A percentile compares a stretch with the other conserved stretches of the same genome.
Conservation (phyloP, 768 basidiomycete genomes). For the Serendipita indica region DNA sequence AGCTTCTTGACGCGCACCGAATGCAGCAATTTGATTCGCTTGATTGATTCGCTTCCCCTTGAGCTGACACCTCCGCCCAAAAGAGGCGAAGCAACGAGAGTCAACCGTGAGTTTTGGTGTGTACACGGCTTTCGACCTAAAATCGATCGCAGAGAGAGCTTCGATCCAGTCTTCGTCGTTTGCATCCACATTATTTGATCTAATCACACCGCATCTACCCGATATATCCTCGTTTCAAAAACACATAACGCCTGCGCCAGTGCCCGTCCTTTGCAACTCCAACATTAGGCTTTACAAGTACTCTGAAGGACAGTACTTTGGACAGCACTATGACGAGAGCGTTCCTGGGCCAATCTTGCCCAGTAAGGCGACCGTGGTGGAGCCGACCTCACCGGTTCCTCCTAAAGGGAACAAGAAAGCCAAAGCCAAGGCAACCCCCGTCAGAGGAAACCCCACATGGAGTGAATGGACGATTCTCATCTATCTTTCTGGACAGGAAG, state of each 20-base stretch:
- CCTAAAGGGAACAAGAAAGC: background rate
- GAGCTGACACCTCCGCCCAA: conserved; percentile 59
- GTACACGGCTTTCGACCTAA: background rate
- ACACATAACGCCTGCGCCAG: conserved; percentile 21
- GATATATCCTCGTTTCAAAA: conserved; percentile 31
- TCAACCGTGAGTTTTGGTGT: conserved; percentile 38
- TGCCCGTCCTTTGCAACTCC: conserved; percentile 48
- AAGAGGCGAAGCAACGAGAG: conserved; percentile 52
- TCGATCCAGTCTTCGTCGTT: conserved; percentile 45
- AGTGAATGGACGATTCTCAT: conserved; percentile 61
- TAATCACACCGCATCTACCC: conserved; percentile 45
- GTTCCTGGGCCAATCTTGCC: conserved; percentile 21
- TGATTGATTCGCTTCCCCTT: conserved; percentile 44
- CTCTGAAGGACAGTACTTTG: conserved; percentile 47
- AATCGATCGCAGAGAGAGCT: conserved; percentile 35
- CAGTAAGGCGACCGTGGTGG: conserved; percentile 20
- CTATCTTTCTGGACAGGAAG: conserved; percentile 56
- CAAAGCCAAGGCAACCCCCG: background rate
- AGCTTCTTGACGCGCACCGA: conserved; percentile 42
- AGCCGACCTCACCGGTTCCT: conserved; percentile 42
- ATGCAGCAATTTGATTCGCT: conserved; percentile 43
- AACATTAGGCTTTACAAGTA: conserved; percentile 68
- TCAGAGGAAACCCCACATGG: background rate
- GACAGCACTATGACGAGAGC: conserved; percentile 63
- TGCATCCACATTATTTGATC: conserved; percentile 35